These are phyloP conservation scores for Hortaea werneckii DNA, from an alignment of 2,329 filamentous ascomycete genomes.

Conservation along the genomic window DNA sequence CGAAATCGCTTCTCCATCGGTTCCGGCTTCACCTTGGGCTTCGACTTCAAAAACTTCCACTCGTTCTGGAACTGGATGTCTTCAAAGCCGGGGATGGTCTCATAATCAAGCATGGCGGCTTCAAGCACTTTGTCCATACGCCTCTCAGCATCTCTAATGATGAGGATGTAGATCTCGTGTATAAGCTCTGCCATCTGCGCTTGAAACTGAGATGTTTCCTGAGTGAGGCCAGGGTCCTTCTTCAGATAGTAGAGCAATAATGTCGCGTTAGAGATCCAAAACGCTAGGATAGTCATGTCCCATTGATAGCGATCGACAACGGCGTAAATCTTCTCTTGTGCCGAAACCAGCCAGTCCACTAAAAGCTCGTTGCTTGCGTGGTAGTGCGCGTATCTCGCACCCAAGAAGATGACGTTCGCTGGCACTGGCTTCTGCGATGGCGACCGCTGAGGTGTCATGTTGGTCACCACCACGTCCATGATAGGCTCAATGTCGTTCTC, in stretches of 20 bases:
- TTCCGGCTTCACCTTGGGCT: conserved; percentile 78
- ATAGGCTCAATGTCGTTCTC: conserved; percentile 86
- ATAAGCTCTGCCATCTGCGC: conserved; percentile 87
- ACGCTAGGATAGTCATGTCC: conserved; percentile 99
- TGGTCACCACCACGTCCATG: conserved; percentile 89
- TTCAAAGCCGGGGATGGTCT: conserved; percentile 94
- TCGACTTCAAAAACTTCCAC: conserved; percentile 93
- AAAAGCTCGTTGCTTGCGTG: conserved; percentile 82
- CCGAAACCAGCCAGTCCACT: conserved; percentile 66
- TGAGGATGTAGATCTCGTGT: conserved; percentile 96
- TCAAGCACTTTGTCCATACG: conserved; percentile 94
- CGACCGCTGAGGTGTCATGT: conserved; percentile 93
- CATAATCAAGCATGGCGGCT: conserved; percentile 88
- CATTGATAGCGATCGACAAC: conserved; percentile 94
- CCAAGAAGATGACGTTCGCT: conserved; percentile 92
- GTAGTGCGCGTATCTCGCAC: conserved; percentile 92
- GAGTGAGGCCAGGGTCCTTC: conserved; percentile 74
- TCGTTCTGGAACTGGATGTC: conserved; percentile 96
- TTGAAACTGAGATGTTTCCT: conserved; percentile 80
- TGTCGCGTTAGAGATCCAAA: conserved; percentile 97
- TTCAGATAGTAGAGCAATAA: conserved; percentile 92
- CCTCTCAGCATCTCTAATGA: conserved; percentile 89
- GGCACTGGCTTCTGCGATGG: conserved; percentile 96
- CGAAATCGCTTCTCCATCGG: conserved; percentile 82
- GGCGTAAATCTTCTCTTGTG: conserved; percentile 93